A percentile compares a stretch with the other conserved stretches of the same genome.
Conservation (phyloP, 352 stramenopile species). For the Pythium rhizo-oryzae region DNA sequence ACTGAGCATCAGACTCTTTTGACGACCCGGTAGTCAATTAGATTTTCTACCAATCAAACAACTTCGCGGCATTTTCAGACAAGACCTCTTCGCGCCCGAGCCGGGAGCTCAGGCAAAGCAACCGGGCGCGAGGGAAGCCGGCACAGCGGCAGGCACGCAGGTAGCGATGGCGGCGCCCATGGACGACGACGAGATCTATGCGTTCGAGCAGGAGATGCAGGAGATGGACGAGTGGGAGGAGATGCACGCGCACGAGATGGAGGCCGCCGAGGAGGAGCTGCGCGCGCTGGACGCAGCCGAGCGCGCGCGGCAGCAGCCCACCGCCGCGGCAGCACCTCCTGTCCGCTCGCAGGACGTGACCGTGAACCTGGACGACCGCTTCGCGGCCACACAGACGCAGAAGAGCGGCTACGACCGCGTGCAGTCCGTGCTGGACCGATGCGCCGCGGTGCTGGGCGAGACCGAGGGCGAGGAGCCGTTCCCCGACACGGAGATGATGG, state of each 20-base stretch:
- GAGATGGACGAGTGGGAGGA: constrained; percentile 84
- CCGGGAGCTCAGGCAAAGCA: background rate
- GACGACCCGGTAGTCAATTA: background rate
- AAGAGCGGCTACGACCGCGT: constrained; percentile 29
- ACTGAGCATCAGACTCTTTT: too few species aligned
- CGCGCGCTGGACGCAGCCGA: constrained; percentile 57
- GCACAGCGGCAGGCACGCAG: background rate
- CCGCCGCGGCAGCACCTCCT: background rate
- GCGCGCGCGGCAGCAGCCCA: constrained; percentile 11
- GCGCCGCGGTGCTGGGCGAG: constrained; percentile 59
- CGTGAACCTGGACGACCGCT: constrained; percentile 28
- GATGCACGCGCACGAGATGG: constrained; percentile 83
- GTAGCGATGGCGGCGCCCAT: constrained; percentile 34
- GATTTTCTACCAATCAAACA: constrained; percentile 34
- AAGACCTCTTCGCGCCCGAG: constrained; percentile 3
- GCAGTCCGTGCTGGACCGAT: constrained; percentile 64
- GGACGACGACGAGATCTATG: constrained; percentile 72
- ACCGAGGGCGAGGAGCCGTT: constrained; percentile 38
- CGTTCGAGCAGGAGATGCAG: constrained; percentile 78
- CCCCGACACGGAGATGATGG: constrained; percentile 34
- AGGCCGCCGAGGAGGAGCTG: constrained; percentile 72
- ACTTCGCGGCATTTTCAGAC: constrained; percentile 33
- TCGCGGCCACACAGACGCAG: constrained; percentile 40
- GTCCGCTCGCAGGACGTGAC: constrained; percentile 11
- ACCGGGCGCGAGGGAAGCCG: too few species aligned